Conservation (phyloP, 345 rosid genomes). For the Salix brachista region DNA sequence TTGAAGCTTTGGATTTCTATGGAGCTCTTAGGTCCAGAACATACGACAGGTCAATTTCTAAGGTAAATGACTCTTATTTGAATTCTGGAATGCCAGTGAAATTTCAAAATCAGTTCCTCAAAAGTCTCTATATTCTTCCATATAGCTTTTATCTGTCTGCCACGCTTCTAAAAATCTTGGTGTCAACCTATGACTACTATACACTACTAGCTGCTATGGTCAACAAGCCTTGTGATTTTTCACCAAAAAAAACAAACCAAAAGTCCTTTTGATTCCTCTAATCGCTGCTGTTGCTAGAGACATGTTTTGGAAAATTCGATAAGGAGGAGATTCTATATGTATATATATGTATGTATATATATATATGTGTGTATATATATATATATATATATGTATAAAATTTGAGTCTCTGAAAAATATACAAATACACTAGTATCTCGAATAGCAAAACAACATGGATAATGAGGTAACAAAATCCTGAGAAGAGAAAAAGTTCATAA, state of each 20-base stretch:
- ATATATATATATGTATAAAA: no score
- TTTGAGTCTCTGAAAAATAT: neutral
- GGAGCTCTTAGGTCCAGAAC: slow-evolving; percentile 93
- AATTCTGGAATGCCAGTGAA: neutral
- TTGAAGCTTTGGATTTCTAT: slow-evolving; percentile 88
- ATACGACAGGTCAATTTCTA: slow-evolving; percentile 75
- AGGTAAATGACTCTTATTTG: slow-evolving; percentile 39
- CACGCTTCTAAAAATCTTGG: neutral
- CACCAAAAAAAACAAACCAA: no score
- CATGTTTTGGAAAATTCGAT: no score
- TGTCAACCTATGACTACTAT: no score
- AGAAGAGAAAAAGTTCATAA: no score
- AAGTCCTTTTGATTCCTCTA: no score
- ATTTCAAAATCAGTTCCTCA: neutral
- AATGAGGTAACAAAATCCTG: neutral
- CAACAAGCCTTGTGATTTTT: no score
- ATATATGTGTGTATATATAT: no score
- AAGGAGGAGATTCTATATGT: neutral
- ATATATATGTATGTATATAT: no score
- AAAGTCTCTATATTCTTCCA: neutral
- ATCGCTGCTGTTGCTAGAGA: no score
- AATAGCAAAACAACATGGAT: neutral
- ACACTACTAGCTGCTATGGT: no score
- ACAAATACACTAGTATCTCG: neutral
- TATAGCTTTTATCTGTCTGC: neutral